A percentile compares a stretch with the other conserved stretches of the same genome.
These are phyloP conservation scores for Salvia splendens DNA, from an alignment of 257 asterid genomes.

Conservation along the genomic window DNA sequence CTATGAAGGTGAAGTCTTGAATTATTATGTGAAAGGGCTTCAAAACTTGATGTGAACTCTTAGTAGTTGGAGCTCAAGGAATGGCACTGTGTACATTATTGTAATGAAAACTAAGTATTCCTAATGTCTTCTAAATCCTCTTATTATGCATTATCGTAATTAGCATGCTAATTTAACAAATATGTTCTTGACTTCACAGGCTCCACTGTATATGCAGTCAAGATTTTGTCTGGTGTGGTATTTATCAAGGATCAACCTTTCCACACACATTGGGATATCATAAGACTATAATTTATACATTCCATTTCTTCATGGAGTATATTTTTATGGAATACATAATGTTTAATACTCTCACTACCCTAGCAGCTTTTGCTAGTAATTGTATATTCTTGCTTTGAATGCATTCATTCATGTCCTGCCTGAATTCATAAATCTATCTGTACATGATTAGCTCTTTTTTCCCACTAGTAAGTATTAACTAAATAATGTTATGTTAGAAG, in stretches of 20 bases:
- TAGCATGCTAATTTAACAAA: not conserved
- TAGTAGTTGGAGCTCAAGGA: conserved; percentile 16
- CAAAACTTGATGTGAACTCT: not conserved
- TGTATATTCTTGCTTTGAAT: not conserved
- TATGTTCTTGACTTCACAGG: not conserved
- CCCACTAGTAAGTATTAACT: not conserved
- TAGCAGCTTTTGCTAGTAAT: conserved; percentile 16
- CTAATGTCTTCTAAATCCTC: not conserved
- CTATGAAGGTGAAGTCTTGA: conserved; percentile 4
- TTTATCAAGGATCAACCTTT: conserved; percentile 3
- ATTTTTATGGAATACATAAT: conserved; percentile 1
- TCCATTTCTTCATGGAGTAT: conserved; percentile 4
- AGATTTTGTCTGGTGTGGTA: not conserved
- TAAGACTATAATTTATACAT: not conserved
- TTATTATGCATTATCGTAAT: not conserved
- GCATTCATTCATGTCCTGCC: not conserved
- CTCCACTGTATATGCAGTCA: not conserved
- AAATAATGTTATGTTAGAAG: not conserved
- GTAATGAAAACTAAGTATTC: not conserved
- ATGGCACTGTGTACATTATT: not conserved
- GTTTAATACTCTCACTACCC: conserved; percentile 10
- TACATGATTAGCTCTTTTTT: not conserved
- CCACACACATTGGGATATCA: conserved; percentile 6
- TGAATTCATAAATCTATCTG: not conserved
- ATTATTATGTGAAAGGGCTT: not conserved